These are phyloP conservation scores for Suhomyces pyralidae DNA, from an alignment of 805 yeast species.

Conservation along the genomic window DNA sequence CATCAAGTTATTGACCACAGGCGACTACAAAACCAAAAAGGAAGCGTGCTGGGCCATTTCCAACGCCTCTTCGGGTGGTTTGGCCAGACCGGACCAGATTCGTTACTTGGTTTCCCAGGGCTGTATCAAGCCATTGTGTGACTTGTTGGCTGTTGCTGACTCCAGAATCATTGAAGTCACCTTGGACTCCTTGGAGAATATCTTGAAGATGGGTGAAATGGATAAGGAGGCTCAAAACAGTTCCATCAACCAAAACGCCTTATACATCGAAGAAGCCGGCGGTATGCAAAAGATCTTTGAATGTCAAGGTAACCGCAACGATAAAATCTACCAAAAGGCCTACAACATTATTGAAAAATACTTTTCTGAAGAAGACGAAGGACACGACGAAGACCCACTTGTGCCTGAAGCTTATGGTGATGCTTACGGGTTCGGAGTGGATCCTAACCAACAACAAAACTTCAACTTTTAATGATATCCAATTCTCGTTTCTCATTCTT, in stretches of 20 bases:
- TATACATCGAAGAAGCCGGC: slow-evolving; percentile 95
- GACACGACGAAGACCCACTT: slow-evolving; percentile 62
- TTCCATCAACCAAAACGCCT: slow-evolving; percentile 78
- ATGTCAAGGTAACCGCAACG: slow-evolving; percentile 88
- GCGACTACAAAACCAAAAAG: slow-evolving; percentile 93
- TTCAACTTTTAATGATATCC: slow-evolving; percentile 34
- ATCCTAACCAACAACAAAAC: slow-evolving; percentile 52
- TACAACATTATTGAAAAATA: slow-evolving; percentile 86
- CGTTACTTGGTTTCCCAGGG: slow-evolving; percentile 92
- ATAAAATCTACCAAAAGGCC: slow-evolving; percentile 89
- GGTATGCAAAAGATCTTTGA: slow-evolving; percentile 95
- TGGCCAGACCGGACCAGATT: slow-evolving; percentile 87
- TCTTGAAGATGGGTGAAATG: slow-evolving; percentile 89
- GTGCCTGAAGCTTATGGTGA: slow-evolving; percentile 78
- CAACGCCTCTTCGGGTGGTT: slow-evolving; percentile 95
- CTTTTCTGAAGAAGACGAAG: slow-evolving; percentile 77
- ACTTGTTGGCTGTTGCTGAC: slow-evolving; percentile 82
- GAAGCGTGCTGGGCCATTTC: slow-evolving; percentile 99
- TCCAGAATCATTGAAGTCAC: slow-evolving; percentile 91
- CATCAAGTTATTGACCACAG: slow-evolving; percentile 70
- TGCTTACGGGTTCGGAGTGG: slow-evolving; percentile 83
- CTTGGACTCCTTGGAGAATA: slow-evolving; percentile 90
- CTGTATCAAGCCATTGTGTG: slow-evolving; percentile 95
- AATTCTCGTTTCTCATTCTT: background rate
- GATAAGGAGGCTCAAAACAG: slow-evolving; percentile 77